Base-by-base conservation (phyloP, 1,284 basidiomycete genomes). In the Irpex lacteus region DNA sequence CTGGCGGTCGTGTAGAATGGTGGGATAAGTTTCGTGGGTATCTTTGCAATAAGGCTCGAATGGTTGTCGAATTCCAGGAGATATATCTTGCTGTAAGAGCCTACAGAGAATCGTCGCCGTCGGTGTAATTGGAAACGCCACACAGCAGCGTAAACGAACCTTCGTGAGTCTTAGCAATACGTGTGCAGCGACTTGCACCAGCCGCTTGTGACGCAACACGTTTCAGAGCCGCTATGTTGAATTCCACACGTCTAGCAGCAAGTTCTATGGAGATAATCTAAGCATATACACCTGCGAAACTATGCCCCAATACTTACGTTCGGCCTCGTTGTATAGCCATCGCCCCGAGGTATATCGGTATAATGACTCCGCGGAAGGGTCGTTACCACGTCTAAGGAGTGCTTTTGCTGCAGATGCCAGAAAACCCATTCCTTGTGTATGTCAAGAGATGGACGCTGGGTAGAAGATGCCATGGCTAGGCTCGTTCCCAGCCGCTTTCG, bases 1-100 rank as follows among this genome's bases (percentile, higher is more conserved):
- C 77, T 78, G 1, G 79, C 76, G 5, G 74, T 79, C 9, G 70
- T 68, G 53, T 74, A 65, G 60, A 72, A 71, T 4, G 73, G 61
- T 21, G 76, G 74, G 15, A 73, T 74, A n/a, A 76, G 52, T 19
- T 71, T 66, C 47, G 62, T 69, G 2, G 76, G 76, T 32, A 79
- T 63, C n/a, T 74, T 71, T 13, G 72, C 76, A 61, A 80, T 70
- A 19, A 72, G 68, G 62, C 77, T 71, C 4, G 37, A 55, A 6
- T 69, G 68, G 60, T 75, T 75, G 64, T 76, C 70, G 63, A 78
- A 74, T 11, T 59, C 65, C 21, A 78, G 66, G 50, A 67, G 60
- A 64, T 77, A 78, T 3, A 73, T 67, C 53, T 73, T 74, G 66
- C 77, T 79, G 59, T 64, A 67, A 4, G 69, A 38, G 26, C 62